These are phyloP conservation scores for Pilatotrama ljubarskyi DNA, from an alignment of 768 basidiomycete species.

Conservation along the genomic window DNA sequence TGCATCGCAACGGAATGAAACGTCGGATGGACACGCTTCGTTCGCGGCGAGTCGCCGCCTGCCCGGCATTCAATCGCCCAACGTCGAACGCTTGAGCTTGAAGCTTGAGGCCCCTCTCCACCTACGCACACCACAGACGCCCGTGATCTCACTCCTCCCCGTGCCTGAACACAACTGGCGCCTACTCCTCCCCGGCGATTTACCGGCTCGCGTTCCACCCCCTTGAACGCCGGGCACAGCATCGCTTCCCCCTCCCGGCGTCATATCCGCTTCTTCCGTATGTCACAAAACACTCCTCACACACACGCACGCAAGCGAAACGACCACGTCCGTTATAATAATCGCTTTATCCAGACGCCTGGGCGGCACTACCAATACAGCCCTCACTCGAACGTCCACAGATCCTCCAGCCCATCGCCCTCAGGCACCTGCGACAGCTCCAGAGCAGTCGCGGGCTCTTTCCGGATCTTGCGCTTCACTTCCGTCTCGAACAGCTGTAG, in stretches of 20 bases:
- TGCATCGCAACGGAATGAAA: too few relatives aligned
- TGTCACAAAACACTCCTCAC: too few relatives aligned
- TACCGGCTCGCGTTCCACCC: background rate
- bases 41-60: too few relatives aligned
- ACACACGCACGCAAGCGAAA: too few relatives aligned
- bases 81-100: too few relatives aligned
- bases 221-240: constrained; percentile 2
- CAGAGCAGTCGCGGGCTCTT: constrained; percentile 59
- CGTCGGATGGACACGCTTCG: too few relatives aligned
- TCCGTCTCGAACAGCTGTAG: constrained; percentile 86
- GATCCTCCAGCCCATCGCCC: constrained; percentile 43
- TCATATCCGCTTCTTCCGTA: background rate
- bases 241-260: too few relatives aligned
- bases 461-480: constrained; percentile 72
- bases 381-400: constrained; percentile 46
- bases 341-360: background rate
- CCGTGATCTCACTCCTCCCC: background rate
- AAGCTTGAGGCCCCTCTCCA: background rate
- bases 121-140: background rate
- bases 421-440: constrained; percentile 24
- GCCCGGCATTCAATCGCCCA: too few relatives aligned
- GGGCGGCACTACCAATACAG: background rate
- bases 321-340: too few relatives aligned
- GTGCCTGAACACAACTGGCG: background rate
- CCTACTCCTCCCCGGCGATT: constrained; percentile 9